These are phyloP conservation scores for Ganoderma sp. DNA, from an alignment of 1,284 basidiomycete species.

Conservation along the genomic window DNA sequence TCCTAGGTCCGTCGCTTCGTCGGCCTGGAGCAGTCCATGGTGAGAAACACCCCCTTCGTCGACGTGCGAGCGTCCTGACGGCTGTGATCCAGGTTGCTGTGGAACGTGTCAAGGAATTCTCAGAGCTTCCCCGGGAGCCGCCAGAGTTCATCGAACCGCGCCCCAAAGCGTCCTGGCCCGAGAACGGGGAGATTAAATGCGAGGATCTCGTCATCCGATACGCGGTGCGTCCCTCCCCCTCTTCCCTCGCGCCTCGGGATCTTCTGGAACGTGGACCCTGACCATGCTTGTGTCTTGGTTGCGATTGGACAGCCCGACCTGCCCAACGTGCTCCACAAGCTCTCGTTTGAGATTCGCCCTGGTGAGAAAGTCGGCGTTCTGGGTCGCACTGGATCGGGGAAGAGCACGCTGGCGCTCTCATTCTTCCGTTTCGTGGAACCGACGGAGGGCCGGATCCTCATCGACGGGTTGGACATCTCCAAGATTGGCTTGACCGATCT, in stretches of 20 bases:
- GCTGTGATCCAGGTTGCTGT: conserved; percentile 71
- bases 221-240: conserved; percentile 61
- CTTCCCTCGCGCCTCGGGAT: not conserved
- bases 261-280: conserved; percentile 31
- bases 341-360: conserved; percentile 80
- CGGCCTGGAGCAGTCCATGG: conserved; percentile 91
- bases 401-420: conserved; percentile 88
- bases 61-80: conserved; percentile 11
- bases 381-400: conserved; percentile 88
- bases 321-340: conserved; percentile 83
- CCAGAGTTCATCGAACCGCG: conserved; percentile 86
- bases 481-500: conserved; percentile 89
- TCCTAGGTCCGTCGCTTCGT: conserved; percentile 70
- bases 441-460: conserved; percentile 77
- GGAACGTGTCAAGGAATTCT: conserved; percentile 91
- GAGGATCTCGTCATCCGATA: conserved; percentile 87
- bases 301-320: conserved; percentile 65
- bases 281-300: conserved; percentile 8
- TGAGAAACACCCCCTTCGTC: conserved; percentile 39
- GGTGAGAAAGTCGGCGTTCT: conserved; percentile 90
- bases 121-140: conserved; percentile 78
- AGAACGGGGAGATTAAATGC: conserved; percentile 76
- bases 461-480: conserved; percentile 90
- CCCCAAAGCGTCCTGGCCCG: conserved; percentile 85
- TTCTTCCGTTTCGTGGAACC: conserved; percentile 98